These are phyloP conservation scores for Apiospora phragmitis DNA, from an alignment of 2,329 filamentous ascomycete species.

Conservation along the genomic window DNA sequence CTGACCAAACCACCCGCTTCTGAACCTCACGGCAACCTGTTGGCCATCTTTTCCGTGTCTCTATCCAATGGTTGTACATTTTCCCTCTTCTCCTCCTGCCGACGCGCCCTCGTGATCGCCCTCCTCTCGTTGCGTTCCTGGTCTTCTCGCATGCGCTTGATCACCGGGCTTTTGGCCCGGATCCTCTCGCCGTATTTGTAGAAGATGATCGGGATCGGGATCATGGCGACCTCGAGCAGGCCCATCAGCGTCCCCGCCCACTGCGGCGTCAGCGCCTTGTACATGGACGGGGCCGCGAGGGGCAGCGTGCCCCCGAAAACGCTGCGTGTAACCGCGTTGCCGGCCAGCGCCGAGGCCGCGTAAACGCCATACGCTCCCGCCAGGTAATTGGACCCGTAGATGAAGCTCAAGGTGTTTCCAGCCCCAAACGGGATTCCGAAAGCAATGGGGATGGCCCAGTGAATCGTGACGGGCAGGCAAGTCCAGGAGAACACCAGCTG, in stretches of 20 bases:
- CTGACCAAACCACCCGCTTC: too few species aligned
- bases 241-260: constrained; percentile 80
- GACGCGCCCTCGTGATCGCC: not conserved
- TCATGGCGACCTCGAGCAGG: constrained; percentile 69
- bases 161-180: constrained; percentile 49
- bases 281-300: constrained; percentile 73
- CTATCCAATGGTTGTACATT: not conserved
- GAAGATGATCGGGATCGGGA: constrained; percentile 80
- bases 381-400: constrained; percentile 80
- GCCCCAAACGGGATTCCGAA: constrained; percentile 79
- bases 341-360: constrained; percentile 76
- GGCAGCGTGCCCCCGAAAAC: constrained; percentile 77
- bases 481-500: constrained; percentile 91
- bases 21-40: not conserved
- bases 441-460: constrained; percentile 78
- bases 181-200: constrained; percentile 62
- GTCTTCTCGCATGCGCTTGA: constrained; percentile 46
- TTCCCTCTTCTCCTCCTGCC: constrained; percentile 14
- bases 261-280: constrained; percentile 66
- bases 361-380: constrained; percentile 80
- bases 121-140: constrained; percentile 40
- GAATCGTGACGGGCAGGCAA: constrained; percentile 72
- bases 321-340: constrained; percentile 74
- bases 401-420: constrained; percentile 77
- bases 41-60: constrained; percentile 1